Evolutionary conservation across 2,329 filamentous ascomycete species (phyloP), one percentile per base, ranked within the genome.

Genomic region (Pyrenophora teres): DNA sequence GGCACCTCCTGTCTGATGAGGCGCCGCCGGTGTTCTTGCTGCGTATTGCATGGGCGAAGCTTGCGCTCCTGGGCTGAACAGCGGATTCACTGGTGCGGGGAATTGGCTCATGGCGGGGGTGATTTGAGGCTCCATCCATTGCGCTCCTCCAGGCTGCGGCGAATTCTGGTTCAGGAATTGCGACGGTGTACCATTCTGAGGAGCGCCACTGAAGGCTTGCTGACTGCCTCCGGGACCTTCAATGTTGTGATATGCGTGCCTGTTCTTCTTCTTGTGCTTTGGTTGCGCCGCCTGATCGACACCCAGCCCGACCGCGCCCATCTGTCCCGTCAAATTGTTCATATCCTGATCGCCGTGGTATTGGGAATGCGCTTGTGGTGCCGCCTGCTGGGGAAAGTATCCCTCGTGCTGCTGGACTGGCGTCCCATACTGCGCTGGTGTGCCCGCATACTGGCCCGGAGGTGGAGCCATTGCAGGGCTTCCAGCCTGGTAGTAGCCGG

Each of bases 171-270:
- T 87, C 44, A 87, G 69, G 72, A 84, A 88, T 63, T 83, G 81
- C 23, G 80, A 75, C 7, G 83, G 79, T 8, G 80, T 77, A 15
- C 82, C 83, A 9, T 79, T 77, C 19, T 83, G 80, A 1, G 86
- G 84, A 67, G 87, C 84, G 55, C 85, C 87, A 69, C 87, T 87
- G 76, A 89, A 89, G 9, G 85, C 78, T 67, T 88, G 85, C 5
- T 87, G 85, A 30, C 85, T 85, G 4, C 80, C 80, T 13, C 81
- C 80, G 10, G 87, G 81, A 18, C 89, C 85, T 59, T 93, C 90
- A 46, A 97, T 84, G 33, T 85, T 87, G 74, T 97, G 93, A 74
- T 96, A 89, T 58, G 92, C 93, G 76, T 97, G 93, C 53, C 91
- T 85, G 72, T 97, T 89, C 82, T 96, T 97, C 85, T 96, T 97